A percentile compares a stretch with the other conserved stretches of the same genome.
phyloP scores from a whole-genome alignment of 768 basidiomycete genomes.

The Chalciporus sphaerocephalus region DNA sequence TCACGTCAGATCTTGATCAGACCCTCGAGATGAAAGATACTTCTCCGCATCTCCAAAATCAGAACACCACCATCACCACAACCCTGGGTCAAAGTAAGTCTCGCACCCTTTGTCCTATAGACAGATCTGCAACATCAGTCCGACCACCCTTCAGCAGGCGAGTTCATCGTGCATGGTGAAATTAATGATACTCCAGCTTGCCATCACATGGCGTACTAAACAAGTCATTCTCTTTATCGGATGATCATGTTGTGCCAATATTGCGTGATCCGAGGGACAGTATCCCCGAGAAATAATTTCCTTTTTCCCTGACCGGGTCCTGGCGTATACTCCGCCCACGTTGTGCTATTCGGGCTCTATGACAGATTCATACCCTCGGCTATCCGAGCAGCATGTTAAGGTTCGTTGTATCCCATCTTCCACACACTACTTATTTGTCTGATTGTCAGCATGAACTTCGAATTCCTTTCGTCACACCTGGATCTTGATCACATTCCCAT shows the following conservation, averaged over 20 bases:
- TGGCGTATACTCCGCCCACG: neutral
- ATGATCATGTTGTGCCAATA: neutral
- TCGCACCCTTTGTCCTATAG: neutral
- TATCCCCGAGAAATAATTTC: no score
- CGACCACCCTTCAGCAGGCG: neutral
- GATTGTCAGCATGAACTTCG: no score
- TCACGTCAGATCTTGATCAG: conserved; percentile 11
- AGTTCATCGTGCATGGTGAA: no score
- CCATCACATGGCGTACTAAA: no score
- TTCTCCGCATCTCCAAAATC: neutral
- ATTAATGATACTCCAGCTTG: no score
- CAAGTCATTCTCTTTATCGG: conserved; percentile 4
- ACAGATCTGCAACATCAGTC: neutral
- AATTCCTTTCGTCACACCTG: neutral
- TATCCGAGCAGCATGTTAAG: neutral
- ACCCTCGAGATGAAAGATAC: conserved; percentile 12
- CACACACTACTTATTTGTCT: no score
- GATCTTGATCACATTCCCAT: no score
- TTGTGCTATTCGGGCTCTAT: neutral
- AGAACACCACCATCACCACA: neutral
- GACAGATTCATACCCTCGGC: neutral
- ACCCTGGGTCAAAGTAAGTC: neutral
- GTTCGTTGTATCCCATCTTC: neutral
- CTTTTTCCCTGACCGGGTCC: no score
- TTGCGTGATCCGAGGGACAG: neutral